Evolutionary conservation across 768 basidiomycete genomes (phyloP), one percentile per base, ranked within the genome.

Genomic region (Russula ochroleuca): DNA sequence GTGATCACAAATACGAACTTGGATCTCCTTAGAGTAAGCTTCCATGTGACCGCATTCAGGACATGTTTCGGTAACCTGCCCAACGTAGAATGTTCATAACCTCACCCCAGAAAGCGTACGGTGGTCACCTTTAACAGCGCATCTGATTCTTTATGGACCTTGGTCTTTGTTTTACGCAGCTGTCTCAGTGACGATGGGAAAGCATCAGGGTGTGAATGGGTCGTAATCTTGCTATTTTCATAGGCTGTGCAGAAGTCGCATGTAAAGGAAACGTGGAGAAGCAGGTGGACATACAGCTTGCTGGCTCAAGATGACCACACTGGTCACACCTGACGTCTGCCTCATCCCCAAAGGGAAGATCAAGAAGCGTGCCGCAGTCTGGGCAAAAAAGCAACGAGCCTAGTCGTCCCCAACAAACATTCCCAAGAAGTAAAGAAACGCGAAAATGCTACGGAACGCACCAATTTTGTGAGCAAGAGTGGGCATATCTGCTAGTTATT

Each of bases 371-470:
- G 15, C 94, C 94, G 68, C 97, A 99, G 63, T 85, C 80, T 1
- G 93, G 92, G 76, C 97, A 99, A 77, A 99, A 98, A 45, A 98
- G 78, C 28, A 98, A 79, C 1, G 94, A 95, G 57, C 96, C 97
- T 89, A 21, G 17, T 70, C 14, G 14, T 17, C 15, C 41, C 19
- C 55, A 6, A 37, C 14, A 38, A 49, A 38, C 23, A 35, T 52
- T 49, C 14, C n/a, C 13, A 43, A 43, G 3, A 43, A 43, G 3
- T 31, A 35, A 25, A 25, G 5, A 5, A 23, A 57, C 5, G 25
- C 23, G 25, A 47, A 62, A 14, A 13, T 11, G 33, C 17, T 35
- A 28, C 9, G 2, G 48, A 9, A 71, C 79, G 58, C 63, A 77
- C 81, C 82, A 52, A 83, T 80, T 72, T 81, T 81, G 69, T 81